A percentile compares a stretch with the other conserved stretches of the same genome.
Conservation (phyloP, 306 rosid species). For the Elaeagnus macrophylla region DNA sequence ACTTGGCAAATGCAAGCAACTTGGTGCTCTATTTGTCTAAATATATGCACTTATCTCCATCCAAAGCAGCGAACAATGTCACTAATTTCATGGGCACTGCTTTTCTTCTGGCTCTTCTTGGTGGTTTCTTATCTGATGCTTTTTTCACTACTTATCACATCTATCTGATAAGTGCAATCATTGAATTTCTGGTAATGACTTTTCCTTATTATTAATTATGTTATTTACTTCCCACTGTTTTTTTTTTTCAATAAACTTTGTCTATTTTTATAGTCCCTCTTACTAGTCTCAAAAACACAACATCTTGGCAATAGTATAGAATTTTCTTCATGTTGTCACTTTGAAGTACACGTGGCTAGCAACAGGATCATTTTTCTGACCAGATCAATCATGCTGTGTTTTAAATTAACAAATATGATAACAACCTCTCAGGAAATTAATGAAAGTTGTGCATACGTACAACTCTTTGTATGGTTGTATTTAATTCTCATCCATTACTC, state of each 20-base stretch:
- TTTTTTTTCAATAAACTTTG: neutral
- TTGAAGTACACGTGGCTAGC: too few species aligned
- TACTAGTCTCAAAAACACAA: too few species aligned
- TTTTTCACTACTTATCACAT: slow-evolving; percentile 70
- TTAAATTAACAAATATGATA: too few species aligned
- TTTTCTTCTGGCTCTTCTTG: slow-evolving; percentile 88
- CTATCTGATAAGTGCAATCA: slow-evolving; percentile 72
- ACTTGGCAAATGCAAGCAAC: slow-evolving; percentile 85
- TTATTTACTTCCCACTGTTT: neutral
- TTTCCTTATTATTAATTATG: neutral
- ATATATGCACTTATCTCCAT: slow-evolving; percentile 77
- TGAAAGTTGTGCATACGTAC: too few species aligned
- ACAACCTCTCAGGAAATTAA: too few species aligned
- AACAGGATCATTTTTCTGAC: too few species aligned
- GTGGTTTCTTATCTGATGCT: slow-evolving; percentile 87
- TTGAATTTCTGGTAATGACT: slow-evolving; percentile 63
- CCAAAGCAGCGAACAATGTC: slow-evolving; percentile 76
- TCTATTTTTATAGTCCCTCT: too few species aligned
- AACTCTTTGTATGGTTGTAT: too few species aligned
- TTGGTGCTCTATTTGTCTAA: slow-evolving; percentile 54
- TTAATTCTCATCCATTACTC: too few species aligned
- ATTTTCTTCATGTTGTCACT: too few species aligned
- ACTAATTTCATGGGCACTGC: slow-evolving; percentile 97
- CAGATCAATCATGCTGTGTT: too few species aligned
- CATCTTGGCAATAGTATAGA: too few species aligned